Percentiles rank a stretch among this genome's conserved stretches.
Evolutionary conservation across 1,139 yeast genomes (phyloP).

Genomic region (Kodamaea alishanica): DNA sequence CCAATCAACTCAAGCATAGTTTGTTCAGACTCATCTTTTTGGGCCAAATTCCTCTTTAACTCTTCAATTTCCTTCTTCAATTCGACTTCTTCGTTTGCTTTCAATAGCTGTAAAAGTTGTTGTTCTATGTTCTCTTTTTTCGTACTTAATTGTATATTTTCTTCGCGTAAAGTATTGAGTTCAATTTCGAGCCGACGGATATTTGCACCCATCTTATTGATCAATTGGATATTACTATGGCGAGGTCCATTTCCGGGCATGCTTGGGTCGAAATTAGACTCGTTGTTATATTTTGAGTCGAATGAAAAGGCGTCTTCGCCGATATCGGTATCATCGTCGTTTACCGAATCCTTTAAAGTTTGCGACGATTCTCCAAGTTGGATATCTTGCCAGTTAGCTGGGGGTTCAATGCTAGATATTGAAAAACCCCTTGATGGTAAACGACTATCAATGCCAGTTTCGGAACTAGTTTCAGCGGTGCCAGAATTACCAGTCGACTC

Average conservation of each 20-base stretch:
- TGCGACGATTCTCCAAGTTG: background rate
- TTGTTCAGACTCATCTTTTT: constrained; percentile 45
- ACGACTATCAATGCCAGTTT: background rate
- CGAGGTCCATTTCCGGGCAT: constrained; percentile 6
- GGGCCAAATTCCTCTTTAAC: constrained; percentile 35
- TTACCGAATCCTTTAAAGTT: constrained; percentile 5
- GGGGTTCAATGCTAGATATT: background rate
- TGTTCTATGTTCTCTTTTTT: constrained; percentile 68
- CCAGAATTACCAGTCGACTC: too few relatives aligned
- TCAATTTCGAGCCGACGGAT: constrained; percentile 81
- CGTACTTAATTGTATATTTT: constrained; percentile 46
- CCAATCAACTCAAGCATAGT: constrained; percentile 76
- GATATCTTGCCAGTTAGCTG: background rate
- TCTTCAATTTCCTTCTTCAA: constrained; percentile 34
- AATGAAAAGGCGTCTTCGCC: constrained; percentile 5
- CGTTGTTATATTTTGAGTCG: background rate
- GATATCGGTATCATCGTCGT: constrained; percentile 4
- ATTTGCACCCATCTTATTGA: constrained; percentile 69
- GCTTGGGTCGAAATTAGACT: constrained; percentile 9
- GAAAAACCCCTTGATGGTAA: background rate
- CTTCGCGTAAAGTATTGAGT: constrained; percentile 60
- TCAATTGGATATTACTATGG: constrained; percentile 48
- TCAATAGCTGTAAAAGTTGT: constrained; percentile 49
- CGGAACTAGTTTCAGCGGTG: background rate
- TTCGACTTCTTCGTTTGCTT: constrained; percentile 48